Base-by-base conservation (phyloP, 2,329 filamentous ascomycete genomes). In the Pyrenochaeta sp. region DNA sequence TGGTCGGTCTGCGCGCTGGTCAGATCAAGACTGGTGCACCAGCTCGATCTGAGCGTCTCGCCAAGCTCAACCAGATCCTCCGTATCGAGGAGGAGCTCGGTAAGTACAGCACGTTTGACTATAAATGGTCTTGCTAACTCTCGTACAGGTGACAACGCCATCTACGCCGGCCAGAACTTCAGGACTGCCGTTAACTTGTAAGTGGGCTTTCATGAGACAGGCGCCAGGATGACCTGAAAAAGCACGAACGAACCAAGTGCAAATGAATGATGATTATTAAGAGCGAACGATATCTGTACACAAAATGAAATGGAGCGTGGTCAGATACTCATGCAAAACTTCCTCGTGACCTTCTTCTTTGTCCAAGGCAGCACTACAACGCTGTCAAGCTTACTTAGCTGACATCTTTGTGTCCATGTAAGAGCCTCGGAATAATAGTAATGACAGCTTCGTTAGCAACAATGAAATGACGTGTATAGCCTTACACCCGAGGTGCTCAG, bases 31-130 rank as follows among this genome's bases (percentile, higher is more conserved):
- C 68, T 50, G 68, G 68, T 66, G 69, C 69, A 27, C 95, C 95
- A 70, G 90, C 90, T 77, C 90, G 95, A 75, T 97, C 94, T 71
- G 95, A 99, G 87, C 93, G 95, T 85, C 87, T 98, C 69, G 95
- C 95, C 80, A 99, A 99, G 88, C 91, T 99, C 78, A 99, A 99
- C 90, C 95, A 99, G 86, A 97, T 99, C 75, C 90, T 99, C 76
- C 92, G 95, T 77, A 99, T 99, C 72, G 95, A 99, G 87, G 95
- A 99, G 85, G 95, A 99, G 86, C 90, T 99, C 64, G 66, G 66
- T 46, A 49, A 45, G 45, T 49, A 17, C 11, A 45, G 3, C 7
- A 10, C 4, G 21, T 37, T n/a, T 33, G 23, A 7, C 27, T 33
- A n/a, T n/a, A 14, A 21, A 29, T 29, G 6, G 7, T 20, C 35